phyloP scores from a whole-genome alignment of 768 basidiomycete species.

The Serendipita sp. region DNA sequence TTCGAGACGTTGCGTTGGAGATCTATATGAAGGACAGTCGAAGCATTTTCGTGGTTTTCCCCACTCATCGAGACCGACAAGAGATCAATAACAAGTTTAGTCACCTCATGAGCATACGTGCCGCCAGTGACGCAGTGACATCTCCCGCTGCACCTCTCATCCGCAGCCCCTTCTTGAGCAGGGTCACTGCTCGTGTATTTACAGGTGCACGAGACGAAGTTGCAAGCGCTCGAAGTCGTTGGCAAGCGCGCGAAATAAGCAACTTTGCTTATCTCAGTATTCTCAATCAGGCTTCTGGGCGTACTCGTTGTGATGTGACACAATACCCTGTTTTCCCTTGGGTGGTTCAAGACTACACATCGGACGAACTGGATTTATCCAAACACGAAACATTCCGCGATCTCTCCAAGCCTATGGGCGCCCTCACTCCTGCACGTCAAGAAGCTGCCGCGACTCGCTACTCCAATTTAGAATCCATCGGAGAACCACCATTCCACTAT shows the following conservation, averaged over 20 bases:
- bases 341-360: slow-evolving; percentile 75
- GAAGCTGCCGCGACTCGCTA: slow-evolving; percentile 68
- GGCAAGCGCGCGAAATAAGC: slow-evolving; percentile 83
- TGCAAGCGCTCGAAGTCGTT: slow-evolving; percentile 54
- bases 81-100: slow-evolving; percentile 39
- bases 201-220: slow-evolving; percentile 46
- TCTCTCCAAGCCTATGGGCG: slow-evolving; percentile 74
- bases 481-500: slow-evolving; percentile 78
- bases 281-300: slow-evolving; percentile 79
- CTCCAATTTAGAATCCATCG: slow-evolving; percentile 55
- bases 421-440: slow-evolving; percentile 52
- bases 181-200: slow-evolving; percentile 33
- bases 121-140: slow-evolving; percentile 21
- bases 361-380: slow-evolving; percentile 45
- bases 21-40: slow-evolving; percentile 87
- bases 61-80: slow-evolving; percentile 46
- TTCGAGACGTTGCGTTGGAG: slow-evolving; percentile 86
- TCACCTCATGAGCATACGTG: slow-evolving; percentile 25
- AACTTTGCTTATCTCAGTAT: slow-evolving; percentile 85
- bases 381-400: slow-evolving; percentile 53
- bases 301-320: slow-evolving; percentile 87
- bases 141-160: slow-evolving; percentile 32
- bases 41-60: slow-evolving; percentile 69
- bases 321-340: slow-evolving; percentile 92
- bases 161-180: slow-evolving; percentile 39